Base-by-base conservation (phyloP, 2,329 filamentous ascomycete genomes). In the Cercospora brassicicola region DNA sequence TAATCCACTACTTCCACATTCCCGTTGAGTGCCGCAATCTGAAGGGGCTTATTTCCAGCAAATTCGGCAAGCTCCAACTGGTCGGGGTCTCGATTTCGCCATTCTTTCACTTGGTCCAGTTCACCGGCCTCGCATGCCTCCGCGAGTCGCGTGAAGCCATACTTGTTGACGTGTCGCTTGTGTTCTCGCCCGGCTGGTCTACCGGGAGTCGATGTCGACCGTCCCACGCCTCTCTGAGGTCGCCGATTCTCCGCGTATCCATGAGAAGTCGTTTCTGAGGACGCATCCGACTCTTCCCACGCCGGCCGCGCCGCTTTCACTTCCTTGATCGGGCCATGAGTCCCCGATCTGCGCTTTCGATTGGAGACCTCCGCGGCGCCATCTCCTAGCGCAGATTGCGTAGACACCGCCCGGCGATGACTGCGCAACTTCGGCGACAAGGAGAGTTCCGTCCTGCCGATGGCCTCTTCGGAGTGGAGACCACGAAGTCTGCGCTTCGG, bases 1-100 rank as follows among this genome's bases (percentile, higher is more conserved):
- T 96, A 90, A 77, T 91, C 89, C 45, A 98, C 95, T 66, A 98
- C 94, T 64, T 95, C 88, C 33, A 90, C 89, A 78, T 90, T 91
- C 6, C 95, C 95, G 76, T 95, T 91, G 67, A 99, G 85, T 33
- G 94, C 89, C 36, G 95, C 94, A 72, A 97, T 95, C 79, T 99
- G 95, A 36, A 99, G 84, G 26, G 95, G 95, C 0, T 94, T 96
- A 76, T 98, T 98, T n/a, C 93, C 92, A 13, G 95, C 95, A 77
- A 97, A 96, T 77, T 99, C 95, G 26, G 92, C 89, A 67, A 94
- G 87, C 73, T 99, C 92, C 64, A 98, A 80, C 79, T 98, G 93
- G 70, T 96, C 92, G 0, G 93, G 93, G 20, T 93, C 88, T 77
- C 96, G 92, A 8, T 86, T 84, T 33, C 93, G 86, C 70, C 91